phyloP scores from a whole-genome alignment of 129 eudicot genomes.

The Flaveria brownii region DNA sequence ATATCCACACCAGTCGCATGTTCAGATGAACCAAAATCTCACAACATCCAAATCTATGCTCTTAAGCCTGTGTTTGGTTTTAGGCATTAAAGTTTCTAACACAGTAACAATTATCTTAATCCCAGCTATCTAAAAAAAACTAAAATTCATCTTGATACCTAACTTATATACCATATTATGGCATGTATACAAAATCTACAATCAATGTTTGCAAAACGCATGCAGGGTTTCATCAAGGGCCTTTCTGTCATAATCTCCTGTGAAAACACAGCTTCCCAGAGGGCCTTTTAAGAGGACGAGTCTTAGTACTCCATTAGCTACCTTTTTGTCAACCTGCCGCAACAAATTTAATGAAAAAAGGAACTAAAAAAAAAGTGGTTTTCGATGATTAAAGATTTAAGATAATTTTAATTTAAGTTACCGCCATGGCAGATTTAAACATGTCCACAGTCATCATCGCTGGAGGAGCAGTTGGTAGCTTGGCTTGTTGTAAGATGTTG shows the following conservation, averaged over 20 bases:
- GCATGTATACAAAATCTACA: slow-evolving; percentile 11
- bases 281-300: slow-evolving; percentile 92
- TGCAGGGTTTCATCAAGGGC: slow-evolving; percentile 74
- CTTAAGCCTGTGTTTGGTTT: not conserved
- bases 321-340: slow-evolving; percentile 85
- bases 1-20: not conserved
- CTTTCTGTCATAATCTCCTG: slow-evolving; percentile 73
- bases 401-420: slow-evolving; percentile 35
- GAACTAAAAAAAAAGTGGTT: not conserved
- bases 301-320: slow-evolving; percentile 86
- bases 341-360: not conserved
- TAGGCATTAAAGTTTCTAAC: not conserved
- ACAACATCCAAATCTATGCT: not conserved
- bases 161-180: slow-evolving; percentile 16
- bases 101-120: not conserved
- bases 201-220: slow-evolving; percentile 84
- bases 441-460: slow-evolving; percentile 79
- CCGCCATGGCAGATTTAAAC: slow-evolving; percentile 96
- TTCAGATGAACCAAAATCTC: not conserved
- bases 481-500: slow-evolving; percentile 64
- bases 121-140: too few relatives aligned
- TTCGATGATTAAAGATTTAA: not conserved
- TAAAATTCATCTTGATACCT: not conserved
- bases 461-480: slow-evolving; percentile 78
- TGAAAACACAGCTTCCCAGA: slow-evolving; percentile 75